Base-by-base conservation (phyloP, 441 rosid species). In the Francoa sonchifolia region DNA sequence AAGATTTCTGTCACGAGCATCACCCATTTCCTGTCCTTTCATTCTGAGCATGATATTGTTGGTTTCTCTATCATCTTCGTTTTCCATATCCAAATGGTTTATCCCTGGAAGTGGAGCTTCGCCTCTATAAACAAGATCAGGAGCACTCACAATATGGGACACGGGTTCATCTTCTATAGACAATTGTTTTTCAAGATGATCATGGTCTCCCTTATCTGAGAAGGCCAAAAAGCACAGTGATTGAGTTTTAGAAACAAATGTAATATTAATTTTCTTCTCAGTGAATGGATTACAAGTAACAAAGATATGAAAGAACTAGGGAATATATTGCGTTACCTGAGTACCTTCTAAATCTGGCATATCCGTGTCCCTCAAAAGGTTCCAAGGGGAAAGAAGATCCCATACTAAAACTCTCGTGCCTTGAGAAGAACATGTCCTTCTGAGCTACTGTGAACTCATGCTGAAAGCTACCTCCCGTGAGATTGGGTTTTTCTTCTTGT, bases 361-460 rank as follows among this genome's bases (percentile, higher is more conserved):
- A 21, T 31, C 43, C 34, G 18, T 39, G 42, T 25, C 44, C 44
- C 11, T 50, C 38, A 8, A 6, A 35, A 8, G 45, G 22, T 19
- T 67, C 72, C 12, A 68, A 34, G 10, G 71, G 48, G 46, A 44
- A 67, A 40, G 62, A 59, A 30, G 71, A 33, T 41, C 84, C 81
- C n/a, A 40, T 50, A 33, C 47, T 57, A 60, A 85, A 85, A 71
- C 96, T 80, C 68, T 76, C 87, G 39, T 90, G 96, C 55, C 93
- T 76, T 57, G 81, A 61, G 19, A 72, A 65, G 41, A 67, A 15
- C 45, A 64, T 49, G 5, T 85, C 92, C 50, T 62, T 82, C 17
- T 63, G 60, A 25, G 67, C 33, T 16, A 53, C 49, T 40, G 64
- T 41, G 68, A 82, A 71, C 48, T 90, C 96, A 32, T 72, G 67